Conservation (phyloP, 2,329 filamentous ascomycete genomes). For the Pseudopyricularia cyperi region DNA sequence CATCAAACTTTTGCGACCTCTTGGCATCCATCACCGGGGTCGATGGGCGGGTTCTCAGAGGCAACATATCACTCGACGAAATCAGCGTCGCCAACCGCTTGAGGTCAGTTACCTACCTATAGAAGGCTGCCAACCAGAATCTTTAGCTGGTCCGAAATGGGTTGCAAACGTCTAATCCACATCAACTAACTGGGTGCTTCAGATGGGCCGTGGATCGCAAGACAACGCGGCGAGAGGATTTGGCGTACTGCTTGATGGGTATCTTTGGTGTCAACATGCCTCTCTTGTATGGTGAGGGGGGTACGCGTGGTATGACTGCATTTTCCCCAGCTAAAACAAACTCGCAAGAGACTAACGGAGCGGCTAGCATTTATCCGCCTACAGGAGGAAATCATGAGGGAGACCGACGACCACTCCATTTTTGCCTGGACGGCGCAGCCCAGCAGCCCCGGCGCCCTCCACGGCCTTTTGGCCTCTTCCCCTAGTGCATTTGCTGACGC, state of each 20-base stretch:
- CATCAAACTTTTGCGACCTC: neutral
- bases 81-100: slow-evolving; percentile 9
- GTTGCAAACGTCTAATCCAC: neutral
- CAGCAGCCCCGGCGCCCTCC: slow-evolving; percentile 1
- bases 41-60: neutral
- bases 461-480: slow-evolving; percentile 30
- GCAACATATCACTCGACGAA: neutral
- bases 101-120: slow-evolving; percentile 1
- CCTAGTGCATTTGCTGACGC: slow-evolving; percentile 21
- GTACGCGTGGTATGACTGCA: neutral
- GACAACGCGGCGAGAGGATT: slow-evolving; percentile 10
- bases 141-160: neutral
- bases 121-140: too few relatives aligned
- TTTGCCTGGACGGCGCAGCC: slow-evolving; percentile 1
- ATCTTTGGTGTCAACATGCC: slow-evolving; percentile 14
- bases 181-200: neutral
- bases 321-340: neutral
- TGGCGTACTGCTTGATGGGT: slow-evolving; percentile 13
- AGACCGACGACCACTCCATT: slow-evolving; percentile 2
- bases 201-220: slow-evolving; percentile 11
- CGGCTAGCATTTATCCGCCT: slow-evolving; percentile 9
- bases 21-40: neutral
- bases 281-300: slow-evolving; percentile 13
- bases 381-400: slow-evolving; percentile 11
- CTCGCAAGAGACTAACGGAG: neutral